These are phyloP conservation scores for Powellomyces hirtus DNA, from an alignment of 192 early-diverging fungal species.

Conservation along the genomic window DNA sequence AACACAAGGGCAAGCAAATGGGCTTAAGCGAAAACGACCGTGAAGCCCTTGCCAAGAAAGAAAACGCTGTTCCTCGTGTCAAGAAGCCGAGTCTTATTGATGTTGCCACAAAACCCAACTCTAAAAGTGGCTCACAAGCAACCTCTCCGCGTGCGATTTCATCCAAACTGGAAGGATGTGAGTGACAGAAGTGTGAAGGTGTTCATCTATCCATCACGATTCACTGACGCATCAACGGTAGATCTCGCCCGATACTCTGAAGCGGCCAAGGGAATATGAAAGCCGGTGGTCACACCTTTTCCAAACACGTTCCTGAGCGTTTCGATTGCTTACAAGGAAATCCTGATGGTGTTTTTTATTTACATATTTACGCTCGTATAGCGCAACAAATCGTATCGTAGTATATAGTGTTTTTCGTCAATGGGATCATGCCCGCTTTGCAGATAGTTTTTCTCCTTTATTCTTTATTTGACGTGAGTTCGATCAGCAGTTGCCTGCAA, in stretches of 20 bases:
- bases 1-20: too few species aligned
- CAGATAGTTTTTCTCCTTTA: slow-evolving; percentile 6
- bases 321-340: too few species aligned
- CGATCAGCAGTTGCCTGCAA: slow-evolving; percentile 51
- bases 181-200: background rate
- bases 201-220: background rate
- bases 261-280: slow-evolving; percentile 3
- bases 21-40: background rate
- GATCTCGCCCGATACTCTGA: slow-evolving; percentile 24
- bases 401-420: too few species aligned
- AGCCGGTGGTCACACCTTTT: too few species aligned
- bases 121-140: background rate
- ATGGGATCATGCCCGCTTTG: background rate
- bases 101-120: background rate
- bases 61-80: background rate
- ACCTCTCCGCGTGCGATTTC: slow-evolving; percentile 15
- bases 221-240: background rate
- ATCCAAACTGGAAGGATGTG: slow-evolving; percentile 11
- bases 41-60: background rate
- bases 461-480: slow-evolving; percentile 52
- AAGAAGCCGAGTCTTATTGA: background rate
- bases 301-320: too few species aligned
- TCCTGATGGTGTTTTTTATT: background rate
- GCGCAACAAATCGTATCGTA: too few species aligned
- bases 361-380: too few species aligned